Evolutionary conservation across 179 eudicot species (phyloP).

Genomic region (Spinacia oleracea): DNA sequence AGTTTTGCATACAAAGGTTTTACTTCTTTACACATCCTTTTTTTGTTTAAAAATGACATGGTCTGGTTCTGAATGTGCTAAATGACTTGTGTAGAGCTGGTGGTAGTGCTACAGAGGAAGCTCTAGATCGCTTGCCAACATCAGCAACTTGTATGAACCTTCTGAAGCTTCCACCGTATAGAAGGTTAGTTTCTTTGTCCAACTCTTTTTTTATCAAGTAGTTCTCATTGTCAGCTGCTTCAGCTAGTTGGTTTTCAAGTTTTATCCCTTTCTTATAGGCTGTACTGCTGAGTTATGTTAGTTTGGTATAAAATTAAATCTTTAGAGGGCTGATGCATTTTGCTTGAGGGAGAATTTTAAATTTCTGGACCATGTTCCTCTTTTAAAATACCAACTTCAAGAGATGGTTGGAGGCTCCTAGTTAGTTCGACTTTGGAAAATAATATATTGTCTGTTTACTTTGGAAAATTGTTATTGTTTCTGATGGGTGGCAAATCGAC

Average conservation of each 20-base stretch:
- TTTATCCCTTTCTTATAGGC: not conserved
- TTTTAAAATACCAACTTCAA: not conserved
- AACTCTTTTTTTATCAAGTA: not conserved
- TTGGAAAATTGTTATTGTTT: not conserved
- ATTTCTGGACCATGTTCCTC: not conserved
- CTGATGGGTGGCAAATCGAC: not conserved
- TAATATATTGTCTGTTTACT: not conserved
- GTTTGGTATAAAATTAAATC: not conserved
- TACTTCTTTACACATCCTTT: not conserved
- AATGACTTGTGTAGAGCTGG: constrained; percentile 55
- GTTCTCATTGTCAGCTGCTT: not conserved
- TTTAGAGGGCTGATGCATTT: not conserved
- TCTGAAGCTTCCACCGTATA: constrained; percentile 91
- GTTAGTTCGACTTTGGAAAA: not conserved
- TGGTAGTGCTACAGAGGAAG: constrained; percentile 85
- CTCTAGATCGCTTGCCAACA: constrained; percentile 88
- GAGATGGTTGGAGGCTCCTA: not conserved
- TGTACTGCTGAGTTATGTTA: not conserved
- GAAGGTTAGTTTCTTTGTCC: constrained; percentile 52
- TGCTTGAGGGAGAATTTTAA: not conserved
- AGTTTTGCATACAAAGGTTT: constrained; percentile 91
- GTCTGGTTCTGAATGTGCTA: constrained; percentile 15
- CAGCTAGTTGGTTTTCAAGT: not conserved
- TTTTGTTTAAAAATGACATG: not conserved
- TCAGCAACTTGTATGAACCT: constrained; percentile 99